These are phyloP conservation scores for Strobilomyces echinocephalus DNA, from an alignment of 768 basidiomycete genomes.

Conservation along the genomic window DNA sequence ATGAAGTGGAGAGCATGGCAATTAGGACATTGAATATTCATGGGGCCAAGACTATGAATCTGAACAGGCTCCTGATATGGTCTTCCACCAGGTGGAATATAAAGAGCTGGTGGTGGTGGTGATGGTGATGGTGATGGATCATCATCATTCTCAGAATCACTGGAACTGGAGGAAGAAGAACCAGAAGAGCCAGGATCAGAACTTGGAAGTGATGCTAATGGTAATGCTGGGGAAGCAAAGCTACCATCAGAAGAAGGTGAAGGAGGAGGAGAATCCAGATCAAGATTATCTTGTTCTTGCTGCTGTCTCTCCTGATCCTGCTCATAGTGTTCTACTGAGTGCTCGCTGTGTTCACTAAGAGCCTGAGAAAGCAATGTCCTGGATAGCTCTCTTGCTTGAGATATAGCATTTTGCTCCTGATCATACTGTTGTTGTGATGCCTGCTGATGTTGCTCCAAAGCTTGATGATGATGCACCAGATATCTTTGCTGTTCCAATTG, in stretches of 20 bases:
- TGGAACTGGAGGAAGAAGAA: not conserved
- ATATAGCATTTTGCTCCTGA: not conserved
- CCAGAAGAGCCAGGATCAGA: not conserved
- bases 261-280: not conserved
- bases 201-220: not conserved
- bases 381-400: not conserved
- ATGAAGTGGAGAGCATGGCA: constrained; percentile 21
- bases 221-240: no score
- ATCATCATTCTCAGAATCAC: not conserved
- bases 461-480: no score
- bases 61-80: constrained; percentile 12
- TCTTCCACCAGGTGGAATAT: constrained; percentile 8
- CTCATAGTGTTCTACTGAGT: not conserved
- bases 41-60: not conserved
- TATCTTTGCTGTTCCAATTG: not conserved
- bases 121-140: not conserved
- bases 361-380: not conserved
- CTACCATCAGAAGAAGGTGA: no score
- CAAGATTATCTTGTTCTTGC: not conserved
- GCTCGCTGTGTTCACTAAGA: not conserved
- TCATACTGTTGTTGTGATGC: not conserved
- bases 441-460: not conserved
- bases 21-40: constrained; percentile 7
- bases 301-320: constrained; percentile 1
- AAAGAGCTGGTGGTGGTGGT: no score